Percentiles rank a stretch among this genome's conserved stretches.
These are phyloP conservation scores for Noccaea caerulescens DNA, from an alignment of 345 rosid genomes.

Conservation along the genomic window DNA sequence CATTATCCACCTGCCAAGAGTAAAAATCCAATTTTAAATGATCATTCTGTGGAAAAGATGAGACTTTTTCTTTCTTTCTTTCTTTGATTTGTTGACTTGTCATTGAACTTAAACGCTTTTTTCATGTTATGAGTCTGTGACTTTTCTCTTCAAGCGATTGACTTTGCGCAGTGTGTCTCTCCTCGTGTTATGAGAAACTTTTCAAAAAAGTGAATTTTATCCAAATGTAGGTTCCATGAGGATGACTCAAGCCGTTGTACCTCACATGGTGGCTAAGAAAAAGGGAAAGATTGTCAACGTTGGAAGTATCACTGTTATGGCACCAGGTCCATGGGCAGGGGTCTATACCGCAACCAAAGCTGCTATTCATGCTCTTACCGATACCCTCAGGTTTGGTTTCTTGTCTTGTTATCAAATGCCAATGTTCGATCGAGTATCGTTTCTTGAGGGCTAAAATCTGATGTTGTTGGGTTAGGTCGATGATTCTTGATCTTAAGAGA, in stretches of 20 bases:
- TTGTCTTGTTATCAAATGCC: neutral
- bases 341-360: conserved; percentile 86
- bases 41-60: too few species aligned
- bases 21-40: too few species aligned
- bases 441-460: neutral
- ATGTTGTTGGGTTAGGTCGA: neutral
- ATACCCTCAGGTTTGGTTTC: conserved; percentile 64
- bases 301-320: conserved; percentile 65
- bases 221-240: conserved; percentile 65
- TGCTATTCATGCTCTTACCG: conserved; percentile 80
- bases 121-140: neutral
- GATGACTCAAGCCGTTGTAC: conserved; percentile 83
- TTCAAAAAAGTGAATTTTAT: conserved; percentile 2
- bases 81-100: neutral
- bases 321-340: conserved; percentile 80
- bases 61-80: too few species aligned
- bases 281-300: conserved; percentile 76
- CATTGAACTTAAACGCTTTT: neutral
- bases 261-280: conserved; percentile 79
- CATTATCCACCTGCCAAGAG: too few species aligned
- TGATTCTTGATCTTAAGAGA: conserved; percentile 6
- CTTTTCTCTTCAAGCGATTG: neutral
- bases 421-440: neutral
- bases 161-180: neutral
- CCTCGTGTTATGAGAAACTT: neutral